A percentile compares a stretch with the other conserved stretches of the same genome.
Conservation (phyloP, 495 filamentous ascomycete species). For the Saxophila tyrrhenica region DNA sequence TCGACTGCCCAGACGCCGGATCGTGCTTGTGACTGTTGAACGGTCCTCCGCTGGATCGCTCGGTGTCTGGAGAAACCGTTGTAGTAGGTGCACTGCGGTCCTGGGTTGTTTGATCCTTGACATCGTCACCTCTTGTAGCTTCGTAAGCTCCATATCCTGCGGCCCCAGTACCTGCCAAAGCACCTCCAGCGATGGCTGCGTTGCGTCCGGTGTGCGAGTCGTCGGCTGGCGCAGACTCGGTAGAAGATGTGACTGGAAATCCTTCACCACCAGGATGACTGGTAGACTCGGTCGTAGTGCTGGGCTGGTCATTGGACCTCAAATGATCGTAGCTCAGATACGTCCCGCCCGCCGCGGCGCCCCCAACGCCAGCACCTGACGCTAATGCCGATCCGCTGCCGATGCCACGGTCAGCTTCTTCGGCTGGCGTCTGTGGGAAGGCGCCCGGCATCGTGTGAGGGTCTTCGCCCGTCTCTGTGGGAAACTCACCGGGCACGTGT, state of each 20-base stretch:
- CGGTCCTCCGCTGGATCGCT: background rate
- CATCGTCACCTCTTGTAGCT: background rate
- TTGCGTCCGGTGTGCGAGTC: background rate
- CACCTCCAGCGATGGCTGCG: background rate
- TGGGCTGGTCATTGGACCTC: background rate
- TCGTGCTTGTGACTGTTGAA: background rate
- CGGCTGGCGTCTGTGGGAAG: background rate
- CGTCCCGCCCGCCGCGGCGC: background rate
- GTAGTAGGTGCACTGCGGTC: background rate
- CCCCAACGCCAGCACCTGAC: background rate
- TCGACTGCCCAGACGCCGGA: background rate
- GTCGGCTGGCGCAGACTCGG: background rate
- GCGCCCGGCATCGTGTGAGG: background rate
- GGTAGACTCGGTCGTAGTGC: background rate
- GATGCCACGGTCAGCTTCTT: background rate
- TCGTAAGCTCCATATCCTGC: constrained; percentile 5
- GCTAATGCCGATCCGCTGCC: background rate
- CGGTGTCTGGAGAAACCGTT: too few species aligned
- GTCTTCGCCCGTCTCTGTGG: constrained; percentile 9
- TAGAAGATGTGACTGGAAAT: background rate
- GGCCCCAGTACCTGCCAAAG: background rate
- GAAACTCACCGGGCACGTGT: constrained; percentile 23
- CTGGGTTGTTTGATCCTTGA: background rate
- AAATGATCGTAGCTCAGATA: background rate
- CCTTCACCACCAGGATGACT: background rate